Percentiles rank a stretch among this genome's conserved stretches.
Evolutionary conservation across 345 rosid species (phyloP).

Genomic region (Hypericum androsaemum): DNA sequence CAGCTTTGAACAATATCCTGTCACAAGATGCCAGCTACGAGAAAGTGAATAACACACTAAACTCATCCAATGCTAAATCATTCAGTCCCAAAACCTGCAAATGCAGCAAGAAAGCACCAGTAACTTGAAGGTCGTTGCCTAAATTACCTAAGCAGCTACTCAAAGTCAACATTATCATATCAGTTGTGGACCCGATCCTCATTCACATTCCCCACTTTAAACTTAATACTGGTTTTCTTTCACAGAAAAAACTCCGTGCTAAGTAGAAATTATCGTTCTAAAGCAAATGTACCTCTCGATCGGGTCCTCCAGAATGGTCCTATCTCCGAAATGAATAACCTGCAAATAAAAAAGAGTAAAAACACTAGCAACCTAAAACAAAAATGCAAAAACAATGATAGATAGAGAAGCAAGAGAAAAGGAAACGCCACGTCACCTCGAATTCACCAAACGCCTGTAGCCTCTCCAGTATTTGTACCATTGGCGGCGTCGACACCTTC

Average conservation of each 20-base stretch:
- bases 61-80: too few relatives aligned
- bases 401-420: neutral
- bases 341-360: conserved; percentile 13
- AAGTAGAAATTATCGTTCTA: neutral
- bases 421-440: conserved; percentile 36
- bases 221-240: too few relatives aligned
- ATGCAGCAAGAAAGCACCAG: too few relatives aligned
- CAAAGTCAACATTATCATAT: too few relatives aligned
- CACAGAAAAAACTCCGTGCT: neutral
- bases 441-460: conserved; percentile 88
- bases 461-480: conserved; percentile 75
- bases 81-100: too few relatives aligned
- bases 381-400: neutral
- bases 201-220: too few relatives aligned
- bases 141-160: too few relatives aligned
- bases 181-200: too few relatives aligned
- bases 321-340: conserved; percentile 81
- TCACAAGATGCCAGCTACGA: neutral
- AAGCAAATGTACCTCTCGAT: conserved; percentile 55
- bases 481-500: conserved; percentile 81
- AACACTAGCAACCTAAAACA: too few relatives aligned
- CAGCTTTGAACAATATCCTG: neutral
- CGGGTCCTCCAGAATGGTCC: conserved; percentile 74
- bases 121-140: too few relatives aligned
- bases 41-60: too few relatives aligned